Conservation (phyloP, 1,284 basidiomycete species). For the Leccinum subrobustum region DNA sequence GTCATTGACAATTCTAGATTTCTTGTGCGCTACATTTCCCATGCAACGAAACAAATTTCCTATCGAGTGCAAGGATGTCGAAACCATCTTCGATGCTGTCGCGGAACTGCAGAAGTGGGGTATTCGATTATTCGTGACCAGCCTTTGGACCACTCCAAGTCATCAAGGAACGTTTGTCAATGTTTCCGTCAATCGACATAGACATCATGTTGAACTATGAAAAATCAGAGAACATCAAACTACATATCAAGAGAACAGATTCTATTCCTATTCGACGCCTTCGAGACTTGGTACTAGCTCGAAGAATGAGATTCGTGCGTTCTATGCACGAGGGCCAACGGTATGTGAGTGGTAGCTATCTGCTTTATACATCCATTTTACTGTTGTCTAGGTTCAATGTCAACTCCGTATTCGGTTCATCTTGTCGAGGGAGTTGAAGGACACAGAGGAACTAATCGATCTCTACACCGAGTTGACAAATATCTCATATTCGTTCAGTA, state of each 20-base stretch:
- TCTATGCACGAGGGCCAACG: neutral
- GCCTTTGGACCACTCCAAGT: neutral
- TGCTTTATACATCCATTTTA: neutral
- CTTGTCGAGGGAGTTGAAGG: too few species aligned
- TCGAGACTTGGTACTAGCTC: neutral
- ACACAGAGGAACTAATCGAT: too few species aligned
- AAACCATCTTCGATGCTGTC: neutral
- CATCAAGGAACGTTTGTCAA: neutral
- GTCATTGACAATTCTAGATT: neutral
- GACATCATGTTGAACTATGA: neutral
- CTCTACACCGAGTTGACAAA: too few species aligned
- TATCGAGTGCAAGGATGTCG: neutral
- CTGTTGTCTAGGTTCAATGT: conserved; percentile 8
- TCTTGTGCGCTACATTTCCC: neutral
- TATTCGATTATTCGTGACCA: neutral
- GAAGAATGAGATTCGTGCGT: neutral
- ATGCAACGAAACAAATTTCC: neutral
- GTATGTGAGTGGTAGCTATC: neutral
- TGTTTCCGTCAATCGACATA: neutral
- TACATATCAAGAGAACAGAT: neutral
- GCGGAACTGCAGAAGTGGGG: neutral
- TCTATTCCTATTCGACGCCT: neutral
- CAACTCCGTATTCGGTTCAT: neutral
- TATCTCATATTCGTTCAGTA: too few species aligned
- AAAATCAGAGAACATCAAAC: neutral